Evolutionary conservation across 73 alveolate genomes (phyloP).

Genomic region (Breviolum minutum): DNA sequence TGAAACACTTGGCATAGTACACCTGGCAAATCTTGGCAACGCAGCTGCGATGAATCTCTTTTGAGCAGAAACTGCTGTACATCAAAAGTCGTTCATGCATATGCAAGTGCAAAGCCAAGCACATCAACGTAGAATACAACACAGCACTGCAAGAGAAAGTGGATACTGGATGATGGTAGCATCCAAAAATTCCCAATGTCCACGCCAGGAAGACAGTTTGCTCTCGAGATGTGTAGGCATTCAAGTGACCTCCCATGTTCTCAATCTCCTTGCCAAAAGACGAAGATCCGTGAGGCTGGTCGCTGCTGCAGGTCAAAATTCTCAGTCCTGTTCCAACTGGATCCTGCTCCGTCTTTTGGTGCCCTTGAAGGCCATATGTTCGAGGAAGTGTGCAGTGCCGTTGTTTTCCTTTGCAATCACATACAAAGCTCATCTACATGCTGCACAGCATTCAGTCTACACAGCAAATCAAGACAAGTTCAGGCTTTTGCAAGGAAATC

Average conservation of each 20-base stretch:
- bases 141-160: no score
- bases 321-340: constrained; percentile 84
- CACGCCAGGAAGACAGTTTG: constrained; percentile 77
- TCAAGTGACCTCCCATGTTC: constrained; percentile 95
- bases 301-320: background rate
- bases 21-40: constrained; percentile 20
- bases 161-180: background rate
- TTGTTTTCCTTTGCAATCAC: constrained; percentile 39
- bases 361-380: constrained; percentile 96
- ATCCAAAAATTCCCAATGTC: background rate
- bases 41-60: background rate
- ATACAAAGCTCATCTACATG: background rate
- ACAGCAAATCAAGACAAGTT: background rate
- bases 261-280: constrained; percentile 66
- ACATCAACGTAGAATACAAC: background rate
- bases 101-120: background rate
- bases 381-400: constrained; percentile 95
- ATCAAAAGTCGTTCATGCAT: background rate
- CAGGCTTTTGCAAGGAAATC: no score
- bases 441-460: background rate
- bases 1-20: constrained; percentile 89
- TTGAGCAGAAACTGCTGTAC: background rate
- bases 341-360: constrained; percentile 73
- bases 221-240: constrained; percentile 96
- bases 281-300: background rate